Percentiles rank a stretch among this genome's conserved stretches.
These are phyloP conservation scores for Tilletiopsis washingtonensis DNA, from an alignment of 1,284 basidiomycete species.

Conservation along the genomic window DNA sequence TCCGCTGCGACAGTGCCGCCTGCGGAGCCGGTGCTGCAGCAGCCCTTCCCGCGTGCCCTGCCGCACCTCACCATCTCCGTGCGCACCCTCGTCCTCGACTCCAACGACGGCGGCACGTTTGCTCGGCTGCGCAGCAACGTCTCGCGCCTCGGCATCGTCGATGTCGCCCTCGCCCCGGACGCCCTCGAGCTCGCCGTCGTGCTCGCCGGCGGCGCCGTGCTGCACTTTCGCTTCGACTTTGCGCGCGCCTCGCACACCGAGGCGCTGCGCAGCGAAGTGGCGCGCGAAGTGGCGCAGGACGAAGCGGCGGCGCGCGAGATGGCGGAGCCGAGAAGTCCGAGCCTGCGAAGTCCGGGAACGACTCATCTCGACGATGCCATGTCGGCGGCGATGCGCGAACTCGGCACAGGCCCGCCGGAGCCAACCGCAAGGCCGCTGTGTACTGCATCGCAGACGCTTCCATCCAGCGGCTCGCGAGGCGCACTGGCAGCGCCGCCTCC, in stretches of 20 bases:
- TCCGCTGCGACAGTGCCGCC: constrained; percentile 1
- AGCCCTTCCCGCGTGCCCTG: constrained; percentile 32
- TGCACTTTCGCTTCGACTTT: constrained; percentile 26
- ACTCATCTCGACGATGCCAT: neutral
- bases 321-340: too few relatives aligned
- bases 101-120: constrained; percentile 18
- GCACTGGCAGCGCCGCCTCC: too few relatives aligned
- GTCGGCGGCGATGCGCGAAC: neutral
- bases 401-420: too few relatives aligned
- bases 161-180: constrained; percentile 29
- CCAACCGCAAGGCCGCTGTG: too few relatives aligned
- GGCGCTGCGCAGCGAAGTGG: constrained; percentile 23
- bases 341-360: too few relatives aligned
- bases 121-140: constrained; percentile 15
- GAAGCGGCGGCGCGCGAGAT: constrained; percentile 13
- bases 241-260: constrained; percentile 25
- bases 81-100: constrained; percentile 12
- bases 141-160: constrained; percentile 10
- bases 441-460: too few relatives aligned
- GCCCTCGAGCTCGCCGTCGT: constrained; percentile 26
- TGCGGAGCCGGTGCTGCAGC: constrained; percentile 17
- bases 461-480: neutral
- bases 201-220: constrained; percentile 27
- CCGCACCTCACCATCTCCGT: constrained; percentile 34
- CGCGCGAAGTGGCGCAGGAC: constrained; percentile 13